These are phyloP conservation scores for Stenogyne calaminthoides DNA, from an alignment of 305 asterid species.

Conservation along the genomic window DNA sequence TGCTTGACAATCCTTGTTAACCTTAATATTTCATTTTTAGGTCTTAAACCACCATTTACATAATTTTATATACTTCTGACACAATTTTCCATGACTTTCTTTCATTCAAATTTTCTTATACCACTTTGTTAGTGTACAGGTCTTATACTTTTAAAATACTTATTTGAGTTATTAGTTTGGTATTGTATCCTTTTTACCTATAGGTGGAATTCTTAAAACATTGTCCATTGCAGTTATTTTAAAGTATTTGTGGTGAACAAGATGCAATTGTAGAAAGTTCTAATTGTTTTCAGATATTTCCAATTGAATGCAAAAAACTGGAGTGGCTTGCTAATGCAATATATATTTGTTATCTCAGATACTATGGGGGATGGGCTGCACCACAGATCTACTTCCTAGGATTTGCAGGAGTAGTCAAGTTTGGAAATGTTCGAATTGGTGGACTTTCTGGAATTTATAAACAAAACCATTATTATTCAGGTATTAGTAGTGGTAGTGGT, in stretches of 20 bases:
- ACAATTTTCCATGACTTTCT: background rate
- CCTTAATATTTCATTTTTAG: background rate
- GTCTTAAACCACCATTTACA: background rate
- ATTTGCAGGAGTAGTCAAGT: conserved; percentile 87
- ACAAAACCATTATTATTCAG: conserved; percentile 60
- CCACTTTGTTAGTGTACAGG: background rate
- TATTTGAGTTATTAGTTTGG: background rate
- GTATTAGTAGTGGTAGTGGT: conserved; percentile 39
- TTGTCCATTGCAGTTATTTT: background rate
- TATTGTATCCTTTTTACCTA: background rate
- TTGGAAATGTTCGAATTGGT: conserved; percentile 95
- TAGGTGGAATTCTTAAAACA: background rate
- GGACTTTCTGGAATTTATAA: conserved; percentile 97
- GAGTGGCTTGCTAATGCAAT: conserved; percentile 34
- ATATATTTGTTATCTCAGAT: conserved; percentile 51
- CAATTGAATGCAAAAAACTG: background rate
- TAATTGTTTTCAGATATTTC: background rate
- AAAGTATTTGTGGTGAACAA: background rate
- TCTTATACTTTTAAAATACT: background rate
- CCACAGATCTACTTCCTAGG: conserved; percentile 95
- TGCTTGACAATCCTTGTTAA: background rate
- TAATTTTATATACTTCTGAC: background rate
- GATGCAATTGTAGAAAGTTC: background rate
- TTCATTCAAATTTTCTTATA: background rate
- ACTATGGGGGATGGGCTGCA: conserved; percentile 98